These are phyloP conservation scores for Alternaria sp. DNA, from an alignment of 2,329 filamentous ascomycete genomes.

Conservation along the genomic window DNA sequence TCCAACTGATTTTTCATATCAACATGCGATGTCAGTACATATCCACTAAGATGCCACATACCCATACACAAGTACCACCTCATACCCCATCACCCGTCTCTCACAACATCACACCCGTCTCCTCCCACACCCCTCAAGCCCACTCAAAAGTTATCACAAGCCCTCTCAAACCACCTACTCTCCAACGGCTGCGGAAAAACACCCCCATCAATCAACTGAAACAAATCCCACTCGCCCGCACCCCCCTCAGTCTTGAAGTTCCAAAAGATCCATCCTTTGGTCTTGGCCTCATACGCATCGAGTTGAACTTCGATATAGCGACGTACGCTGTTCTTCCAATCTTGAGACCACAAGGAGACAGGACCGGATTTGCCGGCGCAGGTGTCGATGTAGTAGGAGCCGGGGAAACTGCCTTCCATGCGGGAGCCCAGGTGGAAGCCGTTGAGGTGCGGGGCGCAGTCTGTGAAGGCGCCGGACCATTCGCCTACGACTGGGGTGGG, in stretches of 20 bases:
- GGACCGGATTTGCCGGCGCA: constrained; percentile 60
- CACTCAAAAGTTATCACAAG: constrained; percentile 29
- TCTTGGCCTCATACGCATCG: constrained; percentile 58
- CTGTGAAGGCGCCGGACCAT: constrained; percentile 71
- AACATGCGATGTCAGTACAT: neutral
- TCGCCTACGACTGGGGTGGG: constrained; percentile 63
- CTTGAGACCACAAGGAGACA: constrained; percentile 57
- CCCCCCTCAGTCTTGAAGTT: constrained; percentile 62
- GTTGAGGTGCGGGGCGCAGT: constrained; percentile 59
- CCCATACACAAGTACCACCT: neutral
- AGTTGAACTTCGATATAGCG: constrained; percentile 63
- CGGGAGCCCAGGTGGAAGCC: constrained; percentile 60
- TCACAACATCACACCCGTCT: neutral
- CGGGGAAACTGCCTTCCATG: constrained; percentile 62
- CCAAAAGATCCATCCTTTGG: constrained; percentile 64
- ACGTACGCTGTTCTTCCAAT: constrained; percentile 54
- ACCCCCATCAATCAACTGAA: constrained; percentile 56
- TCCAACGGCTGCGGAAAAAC: constrained; percentile 55
- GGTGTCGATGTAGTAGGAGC: constrained; percentile 57
- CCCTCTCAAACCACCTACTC: constrained; percentile 37
- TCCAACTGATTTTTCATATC: rapidly evolving
- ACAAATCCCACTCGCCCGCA: constrained; percentile 62
- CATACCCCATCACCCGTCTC: neutral
- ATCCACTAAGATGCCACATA: neutral
- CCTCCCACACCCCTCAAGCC: neutral